phyloP scores from a whole-genome alignment of 1,284 basidiomycete genomes.

The Leccinum olivaceoglutinosum region DNA sequence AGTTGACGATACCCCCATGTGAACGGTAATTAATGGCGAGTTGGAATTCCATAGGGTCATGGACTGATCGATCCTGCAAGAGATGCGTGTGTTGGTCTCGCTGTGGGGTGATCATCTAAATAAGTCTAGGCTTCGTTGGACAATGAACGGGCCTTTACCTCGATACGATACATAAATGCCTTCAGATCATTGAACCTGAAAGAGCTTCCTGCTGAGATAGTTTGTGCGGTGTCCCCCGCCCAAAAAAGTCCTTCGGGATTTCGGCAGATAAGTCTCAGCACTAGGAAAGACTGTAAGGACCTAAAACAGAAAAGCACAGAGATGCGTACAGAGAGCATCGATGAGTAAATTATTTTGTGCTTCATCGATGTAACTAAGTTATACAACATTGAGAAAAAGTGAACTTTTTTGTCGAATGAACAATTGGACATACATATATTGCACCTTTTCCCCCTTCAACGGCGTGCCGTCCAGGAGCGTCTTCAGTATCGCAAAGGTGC shows the following conservation, averaged over 20 bases:
- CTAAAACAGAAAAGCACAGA: neutral
- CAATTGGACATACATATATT: conserved; percentile 47
- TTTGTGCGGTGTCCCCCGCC: conserved; percentile 75
- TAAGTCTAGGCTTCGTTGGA: too few species aligned
- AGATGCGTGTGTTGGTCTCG: conserved; percentile 15
- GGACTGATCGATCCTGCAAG: conserved; percentile 14
- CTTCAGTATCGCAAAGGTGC: conserved; percentile 53
- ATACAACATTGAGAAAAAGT: conserved; percentile 1
- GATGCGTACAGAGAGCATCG: conserved; percentile 50
- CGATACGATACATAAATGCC: too few species aligned
- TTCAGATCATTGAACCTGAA: too few species aligned
- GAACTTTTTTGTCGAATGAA: neutral
- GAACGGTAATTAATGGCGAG: conserved; percentile 66
- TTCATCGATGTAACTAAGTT: conserved; percentile 63
- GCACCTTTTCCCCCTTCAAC: conserved; percentile 40
- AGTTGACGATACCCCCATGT: conserved; percentile 66
- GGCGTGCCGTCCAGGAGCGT: conserved; percentile 27
- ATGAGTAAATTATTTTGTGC: conserved; percentile 68
- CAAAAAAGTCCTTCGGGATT: conserved; percentile 69
- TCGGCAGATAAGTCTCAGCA: conserved; percentile 52
- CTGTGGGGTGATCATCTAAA: conserved; percentile 15
- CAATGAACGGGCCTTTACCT: too few species aligned
- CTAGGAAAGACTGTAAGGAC: conserved; percentile 31
- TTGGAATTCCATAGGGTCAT: conserved; percentile 48
- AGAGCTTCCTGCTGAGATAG: conserved; percentile 56